Percentiles rank a stretch among this genome's conserved stretches.
Conservation (phyloP, 148 eudicot species). For the Limonium bicolor region DNA sequence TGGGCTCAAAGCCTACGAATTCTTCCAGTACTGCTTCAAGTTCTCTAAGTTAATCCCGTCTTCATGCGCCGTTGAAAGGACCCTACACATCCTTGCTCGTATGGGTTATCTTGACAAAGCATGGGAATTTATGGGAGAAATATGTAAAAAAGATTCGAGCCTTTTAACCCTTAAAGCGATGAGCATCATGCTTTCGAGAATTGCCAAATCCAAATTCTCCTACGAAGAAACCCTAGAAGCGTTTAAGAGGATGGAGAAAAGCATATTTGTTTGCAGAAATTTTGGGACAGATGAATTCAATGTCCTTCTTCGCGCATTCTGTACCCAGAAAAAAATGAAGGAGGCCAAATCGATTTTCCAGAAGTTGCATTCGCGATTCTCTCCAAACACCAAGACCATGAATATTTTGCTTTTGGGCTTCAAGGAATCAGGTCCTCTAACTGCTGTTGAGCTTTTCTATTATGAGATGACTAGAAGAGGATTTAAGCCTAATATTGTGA, state of each 20-base stretch:
- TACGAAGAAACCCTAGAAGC: conserved; percentile 73
- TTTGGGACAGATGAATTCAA: conserved; percentile 77
- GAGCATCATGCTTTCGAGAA: conserved; percentile 62
- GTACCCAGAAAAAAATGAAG: conserved; percentile 78
- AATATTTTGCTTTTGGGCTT: conserved; percentile 86
- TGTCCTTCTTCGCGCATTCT: conserved; percentile 63
- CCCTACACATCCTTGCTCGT: conserved; percentile 63
- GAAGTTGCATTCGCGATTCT: conserved; percentile 40
- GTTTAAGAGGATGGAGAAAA: conserved; percentile 66
- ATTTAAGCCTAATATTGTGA: conserved; percentile 55
- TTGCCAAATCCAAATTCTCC: conserved; percentile 58
- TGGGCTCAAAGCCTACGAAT: conserved; percentile 81
- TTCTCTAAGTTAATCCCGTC: conserved; percentile 28
- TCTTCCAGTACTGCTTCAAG: conserved; percentile 46
- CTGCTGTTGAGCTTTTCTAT: conserved; percentile 71
- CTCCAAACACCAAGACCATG: conserved; percentile 67
- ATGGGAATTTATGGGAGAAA: conserved; percentile 68
- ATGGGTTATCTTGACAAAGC: conserved; percentile 82
- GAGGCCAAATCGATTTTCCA: conserved; percentile 73
- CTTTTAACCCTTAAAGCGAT: conserved; percentile 68
- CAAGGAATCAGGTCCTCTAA: conserved; percentile 64
- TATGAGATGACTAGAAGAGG: conserved; percentile 85
- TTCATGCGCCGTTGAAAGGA: conserved; percentile 74
- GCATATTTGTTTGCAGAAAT: conserved; percentile 29
- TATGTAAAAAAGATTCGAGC: conserved; percentile 22